Conservation (phyloP, 768 basidiomycete genomes). For the Boletus sp. region DNA sequence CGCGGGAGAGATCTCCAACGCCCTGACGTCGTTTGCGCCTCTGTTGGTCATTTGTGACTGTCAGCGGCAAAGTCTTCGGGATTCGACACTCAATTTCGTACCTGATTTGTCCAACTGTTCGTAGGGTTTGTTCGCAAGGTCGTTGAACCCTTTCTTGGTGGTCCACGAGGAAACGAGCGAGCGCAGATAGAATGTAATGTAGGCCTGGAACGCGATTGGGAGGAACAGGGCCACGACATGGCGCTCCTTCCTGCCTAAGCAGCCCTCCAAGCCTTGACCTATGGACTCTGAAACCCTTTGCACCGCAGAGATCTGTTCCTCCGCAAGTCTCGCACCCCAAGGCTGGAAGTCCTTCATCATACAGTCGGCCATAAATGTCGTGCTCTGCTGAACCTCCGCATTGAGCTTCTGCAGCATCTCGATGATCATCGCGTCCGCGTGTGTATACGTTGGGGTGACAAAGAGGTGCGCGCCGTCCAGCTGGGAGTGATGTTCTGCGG, state of each 20-base stretch:
- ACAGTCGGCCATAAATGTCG: constrained; percentile 6
- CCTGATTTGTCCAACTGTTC: constrained; percentile 5
- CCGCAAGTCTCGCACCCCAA: not conserved
- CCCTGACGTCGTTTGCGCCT: constrained; percentile 7
- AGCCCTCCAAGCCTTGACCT: not conserved
- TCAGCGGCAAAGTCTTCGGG: not conserved
- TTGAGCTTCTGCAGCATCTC: constrained; percentile 11
- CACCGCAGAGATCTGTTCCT: not conserved
- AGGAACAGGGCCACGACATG: constrained; percentile 3
- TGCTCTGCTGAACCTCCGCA: constrained; percentile 11
- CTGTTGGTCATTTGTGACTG: not conserved
- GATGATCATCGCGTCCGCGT: constrained; percentile 6
- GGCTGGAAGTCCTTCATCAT: not conserved
- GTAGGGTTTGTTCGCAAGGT: constrained; percentile 7
- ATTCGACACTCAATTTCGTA: not conserved
- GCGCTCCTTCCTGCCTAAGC: not conserved
- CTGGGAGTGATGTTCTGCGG: not conserved
- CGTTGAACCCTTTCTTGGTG: not conserved
- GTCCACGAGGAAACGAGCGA: constrained; percentile 14
- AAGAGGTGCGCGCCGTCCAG: constrained; percentile 1
- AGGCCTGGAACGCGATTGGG: constrained; percentile 10
- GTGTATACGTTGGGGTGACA: constrained; percentile 3
- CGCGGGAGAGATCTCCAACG: constrained; percentile 14
- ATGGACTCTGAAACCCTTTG: not conserved
- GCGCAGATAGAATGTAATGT: not conserved